These are phyloP conservation scores for Beauveria australis DNA, from an alignment of 2,329 filamentous ascomycete genomes.

Conservation along the genomic window DNA sequence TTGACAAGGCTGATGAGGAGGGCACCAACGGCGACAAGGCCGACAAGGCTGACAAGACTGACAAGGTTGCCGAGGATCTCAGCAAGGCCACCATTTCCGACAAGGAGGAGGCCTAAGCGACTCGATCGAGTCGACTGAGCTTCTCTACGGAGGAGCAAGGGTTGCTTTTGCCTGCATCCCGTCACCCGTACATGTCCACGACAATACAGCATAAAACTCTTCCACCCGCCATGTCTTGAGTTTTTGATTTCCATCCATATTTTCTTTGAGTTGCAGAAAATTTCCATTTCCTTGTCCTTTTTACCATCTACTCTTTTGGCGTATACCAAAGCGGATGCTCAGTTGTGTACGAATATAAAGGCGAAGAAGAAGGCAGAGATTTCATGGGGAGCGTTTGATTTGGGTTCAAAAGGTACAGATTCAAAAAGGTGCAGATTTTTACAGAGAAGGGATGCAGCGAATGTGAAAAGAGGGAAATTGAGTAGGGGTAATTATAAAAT, in stretches of 20 bases:
- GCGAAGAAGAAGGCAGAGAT: neutral
- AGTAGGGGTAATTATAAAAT: neutral
- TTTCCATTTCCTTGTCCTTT: neutral
- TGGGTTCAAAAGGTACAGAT: neutral
- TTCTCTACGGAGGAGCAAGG: neutral
- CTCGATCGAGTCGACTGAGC: neutral
- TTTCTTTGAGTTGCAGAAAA: neutral
- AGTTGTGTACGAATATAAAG: conserved; percentile 6
- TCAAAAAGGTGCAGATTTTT: neutral
- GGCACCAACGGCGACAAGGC: conserved; percentile 42
- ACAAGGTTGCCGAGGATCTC: conserved; percentile 43
- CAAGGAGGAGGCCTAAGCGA: conserved; percentile 37
- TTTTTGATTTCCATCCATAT: neutral
- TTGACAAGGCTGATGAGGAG: conserved; percentile 55
- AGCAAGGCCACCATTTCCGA: conserved; percentile 46
- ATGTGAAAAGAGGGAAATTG: neutral
- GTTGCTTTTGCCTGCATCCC: neutral
- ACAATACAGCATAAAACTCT: neutral
- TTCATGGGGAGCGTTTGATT: conserved; percentile 6
- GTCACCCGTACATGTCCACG: neutral
- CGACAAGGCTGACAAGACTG: conserved; percentile 42
- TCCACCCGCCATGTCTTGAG: neutral
- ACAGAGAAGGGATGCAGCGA: neutral
- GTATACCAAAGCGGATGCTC: conserved; percentile 5
- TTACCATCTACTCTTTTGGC: conserved; percentile 1